Conservation (phyloP, 495 filamentous ascomycete species). For the Aspergillus indologenus region DNA sequence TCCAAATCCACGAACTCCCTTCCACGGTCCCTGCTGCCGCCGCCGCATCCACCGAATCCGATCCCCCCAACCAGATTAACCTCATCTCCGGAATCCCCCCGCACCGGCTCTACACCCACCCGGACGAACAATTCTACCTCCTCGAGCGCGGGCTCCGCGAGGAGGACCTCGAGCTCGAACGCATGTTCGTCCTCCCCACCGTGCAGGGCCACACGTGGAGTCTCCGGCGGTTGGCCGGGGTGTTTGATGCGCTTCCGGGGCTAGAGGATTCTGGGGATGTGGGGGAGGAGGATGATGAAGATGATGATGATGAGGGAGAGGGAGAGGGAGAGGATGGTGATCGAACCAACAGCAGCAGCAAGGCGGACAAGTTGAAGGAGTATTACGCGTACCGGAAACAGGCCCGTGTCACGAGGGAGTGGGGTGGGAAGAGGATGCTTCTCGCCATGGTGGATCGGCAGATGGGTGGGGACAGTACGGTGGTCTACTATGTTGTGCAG, state of each 20-base stretch:
- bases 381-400: conserved; percentile 39
- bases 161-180: conserved; percentile 52
- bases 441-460: conserved; percentile 69
- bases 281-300: conserved; percentile 18
- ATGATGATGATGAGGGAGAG: no score
- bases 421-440: conserved; percentile 66
- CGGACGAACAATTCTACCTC: conserved; percentile 83
- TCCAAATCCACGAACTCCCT: conserved; percentile 54
- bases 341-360: conserved; percentile 15
- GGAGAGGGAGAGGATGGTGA: conserved; percentile 7
- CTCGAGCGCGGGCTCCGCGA: conserved; percentile 54
- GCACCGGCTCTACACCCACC: conserved; percentile 81
- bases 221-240: conserved; percentile 65
- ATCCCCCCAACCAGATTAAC: conserved; percentile 48
- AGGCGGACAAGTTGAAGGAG: conserved; percentile 33
- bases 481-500: conserved; percentile 93
- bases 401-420: conserved; percentile 31
- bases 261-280: conserved; percentile 10
- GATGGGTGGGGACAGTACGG: conserved; percentile 75
- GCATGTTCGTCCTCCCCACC: conserved; percentile 86
- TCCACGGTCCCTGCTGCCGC: conserved; percentile 5
- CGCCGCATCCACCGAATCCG: conserved; percentile 16
- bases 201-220: conserved; percentile 82
- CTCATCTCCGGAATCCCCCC: conserved; percentile 88
- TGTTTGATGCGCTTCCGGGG: conserved; percentile 72